Conservation (phyloP, 2,329 filamentous ascomycete species). For the Microdochium bolleyi region DNA sequence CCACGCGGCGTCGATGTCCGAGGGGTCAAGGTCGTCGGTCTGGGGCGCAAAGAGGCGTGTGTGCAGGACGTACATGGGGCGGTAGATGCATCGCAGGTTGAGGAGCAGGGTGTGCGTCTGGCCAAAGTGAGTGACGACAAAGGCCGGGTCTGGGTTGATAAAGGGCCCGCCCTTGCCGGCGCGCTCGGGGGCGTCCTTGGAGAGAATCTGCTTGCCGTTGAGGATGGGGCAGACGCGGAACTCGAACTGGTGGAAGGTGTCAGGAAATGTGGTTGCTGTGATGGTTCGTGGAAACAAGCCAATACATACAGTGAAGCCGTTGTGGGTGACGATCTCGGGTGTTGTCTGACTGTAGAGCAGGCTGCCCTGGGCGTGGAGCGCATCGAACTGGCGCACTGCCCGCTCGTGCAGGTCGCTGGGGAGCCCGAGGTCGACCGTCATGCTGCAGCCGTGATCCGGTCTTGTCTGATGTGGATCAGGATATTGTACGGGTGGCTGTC, state of each 20-base stretch:
- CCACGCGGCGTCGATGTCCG: conserved; percentile 27
- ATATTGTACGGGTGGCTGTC: too few relatives aligned
- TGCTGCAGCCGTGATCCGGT: too few relatives aligned
- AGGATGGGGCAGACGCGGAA: conserved; percentile 16
- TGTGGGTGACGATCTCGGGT: neutral
- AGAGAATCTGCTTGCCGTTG: conserved; percentile 2
- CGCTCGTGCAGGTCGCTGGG: neutral
- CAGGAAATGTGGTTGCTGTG: neutral
- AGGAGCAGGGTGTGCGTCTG: conserved; percentile 22
- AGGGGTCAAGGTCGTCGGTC: conserved; percentile 23
- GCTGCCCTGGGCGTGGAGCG: neutral
- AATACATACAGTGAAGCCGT: neutral
- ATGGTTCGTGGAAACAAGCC: neutral
- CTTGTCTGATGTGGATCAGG: too few relatives aligned
- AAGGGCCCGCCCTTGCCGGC: conserved; percentile 13
- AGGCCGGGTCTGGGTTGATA: conserved; percentile 18
- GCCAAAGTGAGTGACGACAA: conserved; percentile 18
- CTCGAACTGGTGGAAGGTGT: conserved; percentile 12
- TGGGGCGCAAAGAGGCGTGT: conserved; percentile 27
- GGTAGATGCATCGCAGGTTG: conserved; percentile 25
- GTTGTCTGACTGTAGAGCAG: neutral
- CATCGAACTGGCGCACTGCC: neutral
- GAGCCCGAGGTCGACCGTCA: neutral
- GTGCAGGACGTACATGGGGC: conserved; percentile 27
- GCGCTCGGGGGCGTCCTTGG: conserved; percentile 14